Evolutionary conservation across 176 grass and related monocot species (phyloP).

Genomic region (Cymbopogon citratus): DNA sequence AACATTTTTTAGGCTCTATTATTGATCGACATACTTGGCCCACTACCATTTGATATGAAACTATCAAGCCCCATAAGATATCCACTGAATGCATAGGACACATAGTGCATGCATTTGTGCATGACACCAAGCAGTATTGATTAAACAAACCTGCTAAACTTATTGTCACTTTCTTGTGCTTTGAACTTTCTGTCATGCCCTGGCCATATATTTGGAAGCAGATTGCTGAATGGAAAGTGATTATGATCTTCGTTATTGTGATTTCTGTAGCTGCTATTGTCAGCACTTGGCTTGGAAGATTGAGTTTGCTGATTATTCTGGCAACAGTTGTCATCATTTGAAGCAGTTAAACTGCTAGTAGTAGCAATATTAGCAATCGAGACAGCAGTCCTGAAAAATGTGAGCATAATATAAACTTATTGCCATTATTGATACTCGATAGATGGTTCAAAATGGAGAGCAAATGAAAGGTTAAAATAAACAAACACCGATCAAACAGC

Average conservation of each 20-base stretch:
- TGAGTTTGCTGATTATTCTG: conserved; percentile 15
- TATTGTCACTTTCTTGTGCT: conserved; percentile 21
- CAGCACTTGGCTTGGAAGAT: conserved; percentile 14
- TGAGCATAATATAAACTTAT: conserved; percentile 17
- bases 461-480: not conserved
- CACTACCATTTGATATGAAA: too few species aligned
- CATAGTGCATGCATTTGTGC: not conserved
- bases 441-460: not conserved
- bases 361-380: conserved; percentile 48
- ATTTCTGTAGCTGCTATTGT: conserved; percentile 17
- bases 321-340: conserved; percentile 19
- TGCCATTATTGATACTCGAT: not conserved
- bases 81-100: too few species aligned
- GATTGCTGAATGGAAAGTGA: conserved; percentile 57
- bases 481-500: not conserved
- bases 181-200: conserved; percentile 38
- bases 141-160: conserved; percentile 35
- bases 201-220: conserved; percentile 68
- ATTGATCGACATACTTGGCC: too few species aligned
- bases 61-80: too few species aligned
- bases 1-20: too few species aligned
- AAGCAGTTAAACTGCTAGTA: conserved; percentile 29
- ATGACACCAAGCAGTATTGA: not conserved
- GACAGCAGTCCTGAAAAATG: conserved; percentile 47
- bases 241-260: conserved; percentile 26